Evolutionary conservation across 345 rosid genomes (phyloP), one percentile per base, ranked within the genome.

Genomic region (Corchorus capsularis): DNA sequence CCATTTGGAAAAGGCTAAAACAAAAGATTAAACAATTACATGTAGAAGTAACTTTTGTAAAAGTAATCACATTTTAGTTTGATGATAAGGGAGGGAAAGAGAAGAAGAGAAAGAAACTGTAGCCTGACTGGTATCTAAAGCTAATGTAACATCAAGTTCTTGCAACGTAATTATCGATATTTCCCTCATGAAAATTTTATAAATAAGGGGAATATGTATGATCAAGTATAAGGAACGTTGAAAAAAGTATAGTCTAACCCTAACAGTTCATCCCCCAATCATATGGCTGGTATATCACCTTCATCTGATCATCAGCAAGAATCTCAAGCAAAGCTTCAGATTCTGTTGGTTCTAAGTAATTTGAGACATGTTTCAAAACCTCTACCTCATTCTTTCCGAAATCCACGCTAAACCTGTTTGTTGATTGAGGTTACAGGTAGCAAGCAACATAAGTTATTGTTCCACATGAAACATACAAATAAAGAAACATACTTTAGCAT

Each of bases 181-280:
- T 80, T 80, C 81, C 79, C 70, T 73, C 20, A 0, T n/a, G 22
- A 71, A 75, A 53, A 53, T 47, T 63, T 60, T 27, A 32, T 39
- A 76, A 66, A 59, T 37, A 17, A 72, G 67, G 56, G 70, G 62
- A 62, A 68, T 20, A 53, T 20, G 63, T 77, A 70, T 46, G 35
- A 63, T 59, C 39, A 19, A 65, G 72, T 74, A 54, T 59, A 70
- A 57, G 50, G 63, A 59, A 34, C 20, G 55, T 45, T 56, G 27
- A 46, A 74, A 62, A 50, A 74, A n/a, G 27, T 63, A 60, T 47
- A 55, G 59, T 41, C 74, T 55, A 80, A 47, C 46, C 52, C 81
- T 87, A 91, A 82, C 79, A 86, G 78, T 94, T 94, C 82, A 88
- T 77, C 19, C 92, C 86, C 97, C 98, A 94, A 34, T 91, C 92